phyloP scores from a whole-genome alignment of 2,329 filamentous ascomycete species.

The Apiospora phragmitis region DNA sequence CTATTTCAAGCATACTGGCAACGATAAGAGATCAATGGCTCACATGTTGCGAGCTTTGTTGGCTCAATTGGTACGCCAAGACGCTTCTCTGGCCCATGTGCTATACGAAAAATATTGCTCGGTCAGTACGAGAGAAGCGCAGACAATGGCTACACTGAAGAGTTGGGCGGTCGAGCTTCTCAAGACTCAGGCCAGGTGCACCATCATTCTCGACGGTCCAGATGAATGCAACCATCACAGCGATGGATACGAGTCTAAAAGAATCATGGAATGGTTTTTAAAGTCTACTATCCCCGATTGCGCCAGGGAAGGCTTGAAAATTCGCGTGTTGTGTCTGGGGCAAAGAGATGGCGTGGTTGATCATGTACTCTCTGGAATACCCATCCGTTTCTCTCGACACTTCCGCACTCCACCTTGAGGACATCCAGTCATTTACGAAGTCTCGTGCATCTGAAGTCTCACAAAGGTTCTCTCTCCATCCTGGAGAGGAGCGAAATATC shows the following conservation, averaged over 20 bases:
- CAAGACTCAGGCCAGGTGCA: background rate
- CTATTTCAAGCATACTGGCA: slow-evolving; percentile 16
- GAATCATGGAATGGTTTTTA: background rate
- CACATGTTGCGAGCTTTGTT: slow-evolving; percentile 15
- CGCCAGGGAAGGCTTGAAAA: background rate
- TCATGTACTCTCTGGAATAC: background rate
- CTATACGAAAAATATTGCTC: background rate
- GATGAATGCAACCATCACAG: background rate
- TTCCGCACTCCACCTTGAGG: background rate
- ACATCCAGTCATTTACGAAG: background rate
- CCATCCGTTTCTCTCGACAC: background rate
- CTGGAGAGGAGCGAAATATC: background rate
- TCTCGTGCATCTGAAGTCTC: background rate
- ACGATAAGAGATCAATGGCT: slow-evolving; percentile 12
- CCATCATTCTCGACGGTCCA: background rate
- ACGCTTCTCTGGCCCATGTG: background rate
- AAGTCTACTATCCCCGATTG: background rate
- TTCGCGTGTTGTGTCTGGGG: background rate
- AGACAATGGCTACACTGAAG: background rate
- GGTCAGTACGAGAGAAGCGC: background rate
- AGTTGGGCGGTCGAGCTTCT: background rate
- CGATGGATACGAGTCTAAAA: background rate
- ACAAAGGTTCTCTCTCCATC: background rate
- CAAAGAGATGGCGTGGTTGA: background rate
- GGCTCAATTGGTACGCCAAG: background rate